These are phyloP conservation scores for Geranium incanum DNA, from an alignment of 441 rosid species.

Conservation along the genomic window DNA sequence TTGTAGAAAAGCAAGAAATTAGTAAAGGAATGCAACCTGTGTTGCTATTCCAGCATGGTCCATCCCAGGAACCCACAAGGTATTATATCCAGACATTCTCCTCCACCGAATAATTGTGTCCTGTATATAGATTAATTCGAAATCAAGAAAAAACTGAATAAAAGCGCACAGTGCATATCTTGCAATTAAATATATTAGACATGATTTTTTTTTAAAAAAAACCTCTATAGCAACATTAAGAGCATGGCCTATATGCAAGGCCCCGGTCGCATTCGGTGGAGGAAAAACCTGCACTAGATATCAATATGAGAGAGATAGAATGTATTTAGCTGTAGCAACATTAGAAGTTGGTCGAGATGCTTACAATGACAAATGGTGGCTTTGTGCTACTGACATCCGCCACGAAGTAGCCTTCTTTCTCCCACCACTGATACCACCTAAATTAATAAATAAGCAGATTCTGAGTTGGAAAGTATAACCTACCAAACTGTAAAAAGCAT, in stretches of 20 bases:
- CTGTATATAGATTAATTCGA: slow-evolving; percentile 31
- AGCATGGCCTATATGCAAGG: slow-evolving; percentile 93
- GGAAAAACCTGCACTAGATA: slow-evolving; percentile 60
- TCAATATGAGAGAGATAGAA: too few relatives aligned
- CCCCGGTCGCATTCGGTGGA: slow-evolving; percentile 98
- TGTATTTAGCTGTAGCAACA: not conserved
- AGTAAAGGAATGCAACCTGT: slow-evolving; percentile 40
- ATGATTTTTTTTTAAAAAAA: not conserved
- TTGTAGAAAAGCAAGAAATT: not conserved
- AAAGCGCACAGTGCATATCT: slow-evolving; percentile 1
- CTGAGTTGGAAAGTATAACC: not conserved
- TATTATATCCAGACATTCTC: slow-evolving; percentile 90
- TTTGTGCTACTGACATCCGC: slow-evolving; percentile 73
- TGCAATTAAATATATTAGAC: not conserved
- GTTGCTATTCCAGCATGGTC: slow-evolving; percentile 99
- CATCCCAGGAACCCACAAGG: slow-evolving; percentile 89
- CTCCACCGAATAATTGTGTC: slow-evolving; percentile 77
- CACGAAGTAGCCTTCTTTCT: slow-evolving; percentile 51
- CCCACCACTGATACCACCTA: slow-evolving; percentile 98
- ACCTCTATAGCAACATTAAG: slow-evolving; percentile 84
- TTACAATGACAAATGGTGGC: slow-evolving; percentile 68
- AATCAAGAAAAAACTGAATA: not conserved
- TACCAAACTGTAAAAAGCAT: not conserved
- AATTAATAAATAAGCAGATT: slow-evolving; percentile 1
- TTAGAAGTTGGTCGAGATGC: slow-evolving; percentile 19